Conservation (phyloP, 306 rosid genomes). For the Astragalus membranaceus region DNA sequence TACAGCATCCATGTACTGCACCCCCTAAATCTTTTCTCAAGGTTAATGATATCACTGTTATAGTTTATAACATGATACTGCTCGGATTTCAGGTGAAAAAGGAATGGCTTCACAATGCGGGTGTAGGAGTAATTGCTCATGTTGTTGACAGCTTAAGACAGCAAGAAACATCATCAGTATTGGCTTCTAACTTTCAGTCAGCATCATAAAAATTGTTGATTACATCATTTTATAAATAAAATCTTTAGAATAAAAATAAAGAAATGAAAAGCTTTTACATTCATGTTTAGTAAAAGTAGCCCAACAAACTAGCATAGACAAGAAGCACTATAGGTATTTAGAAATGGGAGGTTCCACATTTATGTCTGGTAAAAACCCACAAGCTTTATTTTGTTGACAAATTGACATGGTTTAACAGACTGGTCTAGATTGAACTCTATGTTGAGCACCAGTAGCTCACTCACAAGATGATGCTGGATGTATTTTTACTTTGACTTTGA, state of each 20-base stretch:
- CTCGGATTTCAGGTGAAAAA: conserved; percentile 73
- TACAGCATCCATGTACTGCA: conserved; percentile 77
- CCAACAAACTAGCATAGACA: background rate
- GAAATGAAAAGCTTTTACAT: background rate
- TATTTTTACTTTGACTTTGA: background rate
- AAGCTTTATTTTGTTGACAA: background rate
- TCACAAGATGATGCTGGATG: background rate
- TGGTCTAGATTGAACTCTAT: background rate
- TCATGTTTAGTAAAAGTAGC: background rate
- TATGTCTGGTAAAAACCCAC: background rate
- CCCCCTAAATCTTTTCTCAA: background rate
- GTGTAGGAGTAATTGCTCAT: conserved; percentile 83
- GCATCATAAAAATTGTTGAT: background rate
- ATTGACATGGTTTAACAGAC: background rate
- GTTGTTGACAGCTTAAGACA: conserved; percentile 79
- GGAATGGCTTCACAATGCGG: conserved; percentile 87
- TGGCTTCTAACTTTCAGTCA: conserved; percentile 52
- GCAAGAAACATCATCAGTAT: conserved; percentile 51
- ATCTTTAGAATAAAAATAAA: background rate
- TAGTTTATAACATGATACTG: conserved; percentile 1
- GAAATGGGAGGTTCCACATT: background rate
- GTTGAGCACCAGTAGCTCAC: background rate
- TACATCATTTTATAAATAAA: background rate
- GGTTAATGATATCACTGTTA: conserved; percentile 2
- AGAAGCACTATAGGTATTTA: background rate